phyloP scores from a whole-genome alignment of 345 rosid species.

The Sapria himalayana region DNA sequence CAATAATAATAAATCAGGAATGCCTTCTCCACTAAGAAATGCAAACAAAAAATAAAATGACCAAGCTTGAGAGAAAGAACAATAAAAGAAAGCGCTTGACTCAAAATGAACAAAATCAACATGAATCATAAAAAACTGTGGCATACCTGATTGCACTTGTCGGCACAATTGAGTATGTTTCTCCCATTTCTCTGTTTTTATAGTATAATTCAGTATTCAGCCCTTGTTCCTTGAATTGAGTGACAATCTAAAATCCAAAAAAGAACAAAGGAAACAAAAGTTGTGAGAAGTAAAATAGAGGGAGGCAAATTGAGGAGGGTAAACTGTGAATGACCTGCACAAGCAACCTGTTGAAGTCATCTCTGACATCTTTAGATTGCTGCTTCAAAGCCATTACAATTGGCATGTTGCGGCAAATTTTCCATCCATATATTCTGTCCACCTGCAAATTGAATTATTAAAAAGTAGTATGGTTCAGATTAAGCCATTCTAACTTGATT shows the following conservation, averaged over 20 bases:
- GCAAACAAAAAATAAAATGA: conserved; percentile 10
- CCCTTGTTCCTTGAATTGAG: conserved; percentile 77
- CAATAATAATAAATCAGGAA: conserved; percentile 65
- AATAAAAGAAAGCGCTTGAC: conserved; percentile 1
- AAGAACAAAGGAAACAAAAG: not conserved
- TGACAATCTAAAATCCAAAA: conserved; percentile 27
- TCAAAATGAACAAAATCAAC: not conserved
- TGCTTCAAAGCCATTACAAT: conserved; percentile 45
- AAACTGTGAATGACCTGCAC: conserved; percentile 19
- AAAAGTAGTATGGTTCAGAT: no score
- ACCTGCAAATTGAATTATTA: conserved; percentile 31
- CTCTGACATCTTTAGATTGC: conserved; percentile 43
- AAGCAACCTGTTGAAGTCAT: conserved; percentile 58
- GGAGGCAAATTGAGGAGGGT: not conserved
- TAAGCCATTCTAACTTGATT: no score
- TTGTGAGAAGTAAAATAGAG: conserved; percentile 1
- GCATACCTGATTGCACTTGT: conserved; percentile 74
- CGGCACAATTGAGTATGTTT: conserved; percentile 66
- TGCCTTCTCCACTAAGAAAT: conserved; percentile 69
- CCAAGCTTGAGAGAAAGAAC: not conserved
- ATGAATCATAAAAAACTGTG: not conserved
- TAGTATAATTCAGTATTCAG: conserved; percentile 75
- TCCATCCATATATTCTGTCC: conserved; percentile 90
- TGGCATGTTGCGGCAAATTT: conserved; percentile 55
- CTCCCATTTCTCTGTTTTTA: conserved; percentile 74